Evolutionary conservation across 75 land plant species (phyloP).

Genomic region (Ceratopteris richardii): DNA sequence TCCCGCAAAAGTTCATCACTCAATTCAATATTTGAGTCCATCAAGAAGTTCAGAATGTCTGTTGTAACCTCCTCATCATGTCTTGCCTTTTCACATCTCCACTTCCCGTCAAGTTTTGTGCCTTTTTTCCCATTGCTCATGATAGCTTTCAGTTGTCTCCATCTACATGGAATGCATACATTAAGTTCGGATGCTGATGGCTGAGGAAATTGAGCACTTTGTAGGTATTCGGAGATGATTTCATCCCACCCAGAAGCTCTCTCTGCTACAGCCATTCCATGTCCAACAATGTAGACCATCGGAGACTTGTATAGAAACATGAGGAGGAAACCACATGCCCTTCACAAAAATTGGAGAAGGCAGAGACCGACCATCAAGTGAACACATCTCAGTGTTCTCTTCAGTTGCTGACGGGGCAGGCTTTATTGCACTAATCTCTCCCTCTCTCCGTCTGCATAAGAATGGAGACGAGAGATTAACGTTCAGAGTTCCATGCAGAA

Average conservation of each 20-base stretch:
- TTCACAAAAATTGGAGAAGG: no score
- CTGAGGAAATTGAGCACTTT: slow-evolving; percentile 46
- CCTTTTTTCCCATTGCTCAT: slow-evolving; percentile 76
- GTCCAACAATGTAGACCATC: no score
- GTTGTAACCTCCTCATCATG: slow-evolving; percentile 37
- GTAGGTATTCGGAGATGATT: slow-evolving; percentile 38
- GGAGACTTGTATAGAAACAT: no score
- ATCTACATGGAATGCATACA: slow-evolving; percentile 32
- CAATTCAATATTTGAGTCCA: slow-evolving; percentile 64
- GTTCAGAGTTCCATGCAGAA: no score
- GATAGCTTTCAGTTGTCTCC: slow-evolving; percentile 21
- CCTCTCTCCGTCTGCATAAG: no score
- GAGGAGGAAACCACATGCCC: no score
- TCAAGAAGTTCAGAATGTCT: slow-evolving; percentile 60
- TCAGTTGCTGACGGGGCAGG: no score
- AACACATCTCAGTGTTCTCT: no score
- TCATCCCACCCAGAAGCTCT: slow-evolving; percentile 71
- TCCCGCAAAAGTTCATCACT: slow-evolving; percentile 66
- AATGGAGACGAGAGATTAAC: no score
- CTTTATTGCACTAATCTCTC: no score
- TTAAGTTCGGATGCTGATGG: slow-evolving; percentile 53
- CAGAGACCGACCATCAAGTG: no score
- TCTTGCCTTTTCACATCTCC: slow-evolving; percentile 56
- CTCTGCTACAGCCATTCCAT: slow-evolving; percentile 26
- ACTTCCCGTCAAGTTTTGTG: slow-evolving; percentile 61